phyloP scores from a whole-genome alignment of 306 rosid species.

The Malus sylvestris region DNA sequence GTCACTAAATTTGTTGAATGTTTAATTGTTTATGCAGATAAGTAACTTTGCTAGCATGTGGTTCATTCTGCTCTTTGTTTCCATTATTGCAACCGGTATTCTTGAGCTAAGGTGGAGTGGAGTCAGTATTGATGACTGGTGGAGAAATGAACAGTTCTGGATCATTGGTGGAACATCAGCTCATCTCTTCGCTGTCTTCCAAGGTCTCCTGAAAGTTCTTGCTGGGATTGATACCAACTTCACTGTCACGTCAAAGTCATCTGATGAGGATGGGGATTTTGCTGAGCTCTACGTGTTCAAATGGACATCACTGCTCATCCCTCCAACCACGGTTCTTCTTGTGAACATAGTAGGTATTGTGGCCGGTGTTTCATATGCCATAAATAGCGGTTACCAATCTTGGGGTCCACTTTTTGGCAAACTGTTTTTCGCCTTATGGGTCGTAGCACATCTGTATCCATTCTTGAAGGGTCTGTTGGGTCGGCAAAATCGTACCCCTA shows the following conservation, averaged over 20 bases:
- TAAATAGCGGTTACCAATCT: slow-evolving; percentile 88
- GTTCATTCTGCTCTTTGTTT: slow-evolving; percentile 90
- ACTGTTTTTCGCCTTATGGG: slow-evolving; percentile 86
- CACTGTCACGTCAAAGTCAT: slow-evolving; percentile 90
- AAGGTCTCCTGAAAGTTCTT: slow-evolving; percentile 90
- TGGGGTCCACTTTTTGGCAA: slow-evolving; percentile 93
- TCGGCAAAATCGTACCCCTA: slow-evolving; percentile 80
- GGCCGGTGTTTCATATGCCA: slow-evolving; percentile 85
- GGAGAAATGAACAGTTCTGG: slow-evolving; percentile 99
- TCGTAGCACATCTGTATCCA: slow-evolving; percentile 86
- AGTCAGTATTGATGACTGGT: slow-evolving; percentile 96
- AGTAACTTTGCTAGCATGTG: slow-evolving; percentile 99
- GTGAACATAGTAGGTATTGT: slow-evolving; percentile 77
- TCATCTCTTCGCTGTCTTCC: slow-evolving; percentile 95
- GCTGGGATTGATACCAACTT: slow-evolving; percentile 91
- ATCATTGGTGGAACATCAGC: slow-evolving; percentile 98
- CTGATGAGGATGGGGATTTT: slow-evolving; percentile 89
- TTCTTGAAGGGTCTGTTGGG: slow-evolving; percentile 96
- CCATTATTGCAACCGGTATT: slow-evolving; percentile 83
- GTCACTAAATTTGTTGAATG: slow-evolving; percentile 5
- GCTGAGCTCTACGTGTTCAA: slow-evolving; percentile 84
- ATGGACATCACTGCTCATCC: slow-evolving; percentile 92
- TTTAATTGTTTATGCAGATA: slow-evolving; percentile 48
- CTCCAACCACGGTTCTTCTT: slow-evolving; percentile 84
- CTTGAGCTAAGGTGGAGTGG: slow-evolving; percentile 99